phyloP scores from a whole-genome alignment of 1,139 yeast genomes.

The Pichia sp. region DNA sequence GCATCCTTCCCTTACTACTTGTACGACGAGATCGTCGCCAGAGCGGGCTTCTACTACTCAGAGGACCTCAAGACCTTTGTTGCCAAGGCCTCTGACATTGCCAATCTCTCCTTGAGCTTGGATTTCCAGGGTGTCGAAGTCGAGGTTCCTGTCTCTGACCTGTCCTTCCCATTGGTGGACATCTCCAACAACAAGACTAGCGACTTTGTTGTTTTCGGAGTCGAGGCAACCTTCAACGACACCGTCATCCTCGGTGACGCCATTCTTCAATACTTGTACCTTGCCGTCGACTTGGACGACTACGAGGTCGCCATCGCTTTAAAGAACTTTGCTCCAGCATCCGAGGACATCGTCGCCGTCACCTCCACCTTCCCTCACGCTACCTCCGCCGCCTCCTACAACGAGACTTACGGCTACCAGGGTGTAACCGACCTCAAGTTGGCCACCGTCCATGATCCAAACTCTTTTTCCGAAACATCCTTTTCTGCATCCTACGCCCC shows the following conservation, averaged over 20 bases:
- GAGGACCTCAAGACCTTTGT: conserved; percentile 33
- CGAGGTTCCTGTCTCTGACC: conserved; percentile 38
- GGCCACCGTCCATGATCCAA: conserved; percentile 17
- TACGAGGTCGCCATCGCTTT: conserved; percentile 64
- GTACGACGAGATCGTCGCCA: conserved; percentile 39
- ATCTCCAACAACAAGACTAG: conserved; percentile 12
- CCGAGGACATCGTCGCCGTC: conserved; percentile 32
- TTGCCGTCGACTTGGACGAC: conserved; percentile 70
- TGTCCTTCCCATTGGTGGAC: conserved; percentile 17
- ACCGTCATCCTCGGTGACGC: conserved; percentile 58
- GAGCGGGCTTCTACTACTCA: conserved; percentile 39
- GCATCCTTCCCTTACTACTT: conserved; percentile 45
- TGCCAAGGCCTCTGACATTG: conserved; percentile 28
- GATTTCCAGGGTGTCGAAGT: conserved; percentile 50
- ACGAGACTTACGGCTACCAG: conserved; percentile 16
- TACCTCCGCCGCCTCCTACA: conserved; percentile 14
- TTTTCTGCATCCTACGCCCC: conserved; percentile 13
- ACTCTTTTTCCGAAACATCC: conserved; percentile 12
- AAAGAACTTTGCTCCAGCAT: conserved; percentile 40
- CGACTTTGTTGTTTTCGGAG: conserved; percentile 34
- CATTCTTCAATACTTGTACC: conserved; percentile 65
- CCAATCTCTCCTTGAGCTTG: conserved; percentile 35
- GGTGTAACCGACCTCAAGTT: conserved; percentile 17
- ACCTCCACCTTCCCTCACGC: conserved; percentile 17
- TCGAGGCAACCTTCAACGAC: conserved; percentile 29